Percentiles rank a stretch among this genome's conserved stretches.
phyloP scores from a whole-genome alignment of 2,329 filamentous ascomycete genomes.

The Phialophora verrucosa region DNA sequence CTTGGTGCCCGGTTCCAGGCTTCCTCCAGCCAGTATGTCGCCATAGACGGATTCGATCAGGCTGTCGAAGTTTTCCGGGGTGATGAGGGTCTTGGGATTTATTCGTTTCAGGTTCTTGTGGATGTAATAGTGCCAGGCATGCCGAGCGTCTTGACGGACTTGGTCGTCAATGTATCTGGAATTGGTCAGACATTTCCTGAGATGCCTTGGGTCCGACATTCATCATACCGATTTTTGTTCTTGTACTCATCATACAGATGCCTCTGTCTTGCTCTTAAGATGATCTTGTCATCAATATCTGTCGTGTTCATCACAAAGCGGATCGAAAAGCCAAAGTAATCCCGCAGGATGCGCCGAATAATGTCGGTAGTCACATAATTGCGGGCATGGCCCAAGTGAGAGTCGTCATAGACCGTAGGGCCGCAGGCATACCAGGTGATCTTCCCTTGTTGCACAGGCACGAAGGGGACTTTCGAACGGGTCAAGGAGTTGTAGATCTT shows the following conservation, averaged over 20 bases:
- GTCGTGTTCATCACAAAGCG: constrained; percentile 94
- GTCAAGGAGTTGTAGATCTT: constrained; percentile 83
- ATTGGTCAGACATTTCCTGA: constrained; percentile 26
- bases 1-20: constrained; percentile 58
- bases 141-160: constrained; percentile 56
- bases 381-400: constrained; percentile 80
- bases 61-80: constrained; percentile 54
- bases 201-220: background rate
- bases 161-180: constrained; percentile 46
- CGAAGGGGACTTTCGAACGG: constrained; percentile 73
- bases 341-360: constrained; percentile 77
- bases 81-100: constrained; percentile 46
- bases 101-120: constrained; percentile 71
- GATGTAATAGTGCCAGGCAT: constrained; percentile 62
- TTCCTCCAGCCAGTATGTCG: constrained; percentile 60
- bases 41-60: constrained; percentile 60
- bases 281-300: constrained; percentile 79
- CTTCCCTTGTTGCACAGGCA: constrained; percentile 70
- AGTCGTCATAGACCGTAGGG: constrained; percentile 82
- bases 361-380: constrained; percentile 94
- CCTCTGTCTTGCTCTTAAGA: constrained; percentile 73
- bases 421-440: constrained; percentile 90
- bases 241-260: constrained; percentile 76
- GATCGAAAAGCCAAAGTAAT: constrained; percentile 83
- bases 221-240: constrained; percentile 50